Percentiles rank a stretch among this genome's conserved stretches.
phyloP scores from a whole-genome alignment of 345 rosid genomes.

The Cardamine resedifolia region DNA sequence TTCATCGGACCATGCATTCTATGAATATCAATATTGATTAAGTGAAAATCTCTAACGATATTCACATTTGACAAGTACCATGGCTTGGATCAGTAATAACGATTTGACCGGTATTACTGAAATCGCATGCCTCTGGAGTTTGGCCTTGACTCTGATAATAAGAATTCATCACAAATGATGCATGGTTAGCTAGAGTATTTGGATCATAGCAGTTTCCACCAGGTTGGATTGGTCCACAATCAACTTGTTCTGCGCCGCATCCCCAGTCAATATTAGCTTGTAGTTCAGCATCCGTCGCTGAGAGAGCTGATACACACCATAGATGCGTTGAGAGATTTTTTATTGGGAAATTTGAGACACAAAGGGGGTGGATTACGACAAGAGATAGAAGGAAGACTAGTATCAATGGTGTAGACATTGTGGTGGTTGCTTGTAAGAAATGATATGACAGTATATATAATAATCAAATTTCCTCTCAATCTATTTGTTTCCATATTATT shows the following conservation, averaged over 20 bases:
- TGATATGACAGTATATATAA: not conserved
- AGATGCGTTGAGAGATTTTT: no score
- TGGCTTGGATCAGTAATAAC: not conserved
- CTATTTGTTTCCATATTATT: not conserved
- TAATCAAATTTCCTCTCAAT: not conserved
- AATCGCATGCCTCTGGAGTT: not conserved
- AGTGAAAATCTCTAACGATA: not conserved
- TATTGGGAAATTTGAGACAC: not conserved
- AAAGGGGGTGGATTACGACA: no score
- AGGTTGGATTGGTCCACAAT: not conserved
- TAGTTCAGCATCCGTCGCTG: not conserved
- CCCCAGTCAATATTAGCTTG: slow-evolving; percentile 7
- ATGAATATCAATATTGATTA: not conserved
- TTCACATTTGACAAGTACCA: not conserved
- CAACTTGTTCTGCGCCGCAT: not conserved
- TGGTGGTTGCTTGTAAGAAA: not conserved
- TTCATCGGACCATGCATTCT: not conserved
- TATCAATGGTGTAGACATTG: no score
- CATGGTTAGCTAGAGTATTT: not conserved
- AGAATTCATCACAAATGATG: slow-evolving; percentile 8
- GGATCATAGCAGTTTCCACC: no score
- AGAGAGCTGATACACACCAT: not conserved
- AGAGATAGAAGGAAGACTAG: no score
- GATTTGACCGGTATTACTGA: not conserved
- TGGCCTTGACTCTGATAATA: not conserved